Evolutionary conservation across 1,139 yeast genomes (phyloP).

Genomic region (Blastobotrys indianensis): DNA sequence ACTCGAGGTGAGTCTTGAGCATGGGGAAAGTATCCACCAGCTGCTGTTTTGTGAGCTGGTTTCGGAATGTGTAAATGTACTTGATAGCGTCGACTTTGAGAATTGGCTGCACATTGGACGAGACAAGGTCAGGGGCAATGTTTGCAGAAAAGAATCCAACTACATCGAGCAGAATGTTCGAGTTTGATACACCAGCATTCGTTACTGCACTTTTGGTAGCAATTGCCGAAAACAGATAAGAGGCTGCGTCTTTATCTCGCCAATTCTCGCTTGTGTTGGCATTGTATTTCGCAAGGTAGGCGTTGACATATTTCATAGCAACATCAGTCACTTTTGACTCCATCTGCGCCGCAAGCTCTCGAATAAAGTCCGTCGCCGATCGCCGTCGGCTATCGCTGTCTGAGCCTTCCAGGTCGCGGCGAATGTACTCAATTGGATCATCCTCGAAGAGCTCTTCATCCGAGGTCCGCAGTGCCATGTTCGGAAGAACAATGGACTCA

Average conservation of each 20-base stretch:
- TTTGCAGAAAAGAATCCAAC: conserved; percentile 76
- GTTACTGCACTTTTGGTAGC: conserved; percentile 90
- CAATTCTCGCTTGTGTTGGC: conserved; percentile 46
- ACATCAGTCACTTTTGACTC: conserved; percentile 68
- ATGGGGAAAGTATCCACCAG: conserved; percentile 75
- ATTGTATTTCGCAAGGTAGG: conserved; percentile 51
- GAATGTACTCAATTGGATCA: conserved; percentile 87
- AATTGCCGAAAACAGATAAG: conserved; percentile 77
- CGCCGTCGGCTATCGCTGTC: conserved; percentile 90
- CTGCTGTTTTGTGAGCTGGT: conserved; percentile 85
- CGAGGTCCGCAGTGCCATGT: conserved; percentile 66
- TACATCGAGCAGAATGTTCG: conserved; percentile 79
- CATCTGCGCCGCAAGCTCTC: conserved; percentile 78
- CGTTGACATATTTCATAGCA: conserved; percentile 70
- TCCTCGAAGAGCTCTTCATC: conserved; percentile 95
- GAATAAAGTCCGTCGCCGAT: conserved; percentile 82
- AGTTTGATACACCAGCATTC: conserved; percentile 79
- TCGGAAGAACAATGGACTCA: conserved; percentile 81
- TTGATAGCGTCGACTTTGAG: conserved; percentile 89
- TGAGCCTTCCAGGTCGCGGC: conserved; percentile 92
- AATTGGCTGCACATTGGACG: conserved; percentile 42
- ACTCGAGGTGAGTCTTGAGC: conserved; percentile 56
- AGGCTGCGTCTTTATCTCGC: conserved; percentile 84
- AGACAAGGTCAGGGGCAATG: conserved; percentile 72
- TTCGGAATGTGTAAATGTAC: conserved; percentile 82